Percentiles rank a stretch among this genome's conserved stretches.
Conservation (phyloP, 495 filamentous ascomycete genomes). For the Sphaerosporella brunnea region DNA sequence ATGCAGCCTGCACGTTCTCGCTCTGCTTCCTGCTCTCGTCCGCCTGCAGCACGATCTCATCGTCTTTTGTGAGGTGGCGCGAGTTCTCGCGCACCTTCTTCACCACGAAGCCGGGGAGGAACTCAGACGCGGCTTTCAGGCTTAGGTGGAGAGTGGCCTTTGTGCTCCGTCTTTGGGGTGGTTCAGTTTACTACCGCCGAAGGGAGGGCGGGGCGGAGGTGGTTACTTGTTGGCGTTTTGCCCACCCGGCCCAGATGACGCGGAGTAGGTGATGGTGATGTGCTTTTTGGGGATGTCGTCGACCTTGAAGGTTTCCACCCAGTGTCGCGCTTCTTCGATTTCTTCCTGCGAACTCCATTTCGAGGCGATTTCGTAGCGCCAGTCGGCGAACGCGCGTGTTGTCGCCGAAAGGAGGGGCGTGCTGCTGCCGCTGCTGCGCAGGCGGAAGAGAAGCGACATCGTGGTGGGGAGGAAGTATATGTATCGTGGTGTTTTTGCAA, state of each 20-base stretch:
- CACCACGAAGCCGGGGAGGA: slow-evolving; percentile 54
- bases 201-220: too few relatives aligned
- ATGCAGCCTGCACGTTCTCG: slow-evolving; percentile 48
- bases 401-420: too few relatives aligned
- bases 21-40: slow-evolving; percentile 47
- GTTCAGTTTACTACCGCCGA: too few relatives aligned
- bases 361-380: neutral
- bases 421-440: too few relatives aligned
- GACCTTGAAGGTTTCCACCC: slow-evolving; percentile 48
- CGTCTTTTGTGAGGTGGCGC: slow-evolving; percentile 32
- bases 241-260: slow-evolving; percentile 83
- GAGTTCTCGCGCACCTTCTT: slow-evolving; percentile 39
- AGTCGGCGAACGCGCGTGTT: too few relatives aligned
- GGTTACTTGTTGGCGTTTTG: slow-evolving; percentile 94
- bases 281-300: slow-evolving; percentile 45
- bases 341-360: slow-evolving; percentile 36
- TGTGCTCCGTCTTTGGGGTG: slow-evolving; percentile 65
- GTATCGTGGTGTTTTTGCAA: too few relatives aligned
- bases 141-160: slow-evolving; percentile 66
- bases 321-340: slow-evolving; percentile 51
- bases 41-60: slow-evolving; percentile 46
- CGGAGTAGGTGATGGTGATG: slow-evolving; percentile 53
- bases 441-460: too few relatives aligned
- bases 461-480: too few relatives aligned
- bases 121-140: slow-evolving; percentile 36